phyloP scores from a whole-genome alignment of 352 stramenopile genomes.

The Phytophthora megakarya region DNA sequence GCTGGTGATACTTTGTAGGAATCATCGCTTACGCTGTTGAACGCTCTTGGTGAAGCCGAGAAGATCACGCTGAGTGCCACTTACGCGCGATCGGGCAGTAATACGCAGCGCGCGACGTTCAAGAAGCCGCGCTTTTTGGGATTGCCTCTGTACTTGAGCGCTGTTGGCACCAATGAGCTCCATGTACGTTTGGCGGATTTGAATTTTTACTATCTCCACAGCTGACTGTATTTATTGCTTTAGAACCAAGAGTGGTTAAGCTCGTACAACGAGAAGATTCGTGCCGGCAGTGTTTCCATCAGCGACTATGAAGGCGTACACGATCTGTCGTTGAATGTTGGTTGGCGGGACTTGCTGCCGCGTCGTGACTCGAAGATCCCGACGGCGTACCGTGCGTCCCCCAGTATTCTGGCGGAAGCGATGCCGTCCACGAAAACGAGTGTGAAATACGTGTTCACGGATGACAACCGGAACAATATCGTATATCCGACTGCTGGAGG shows the following conservation, averaged over 20 bases:
- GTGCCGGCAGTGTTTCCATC: slow-evolving; percentile 81
- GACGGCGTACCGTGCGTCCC: slow-evolving; percentile 89
- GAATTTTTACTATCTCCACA: neutral
- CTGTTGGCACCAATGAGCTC: slow-evolving; percentile 80
- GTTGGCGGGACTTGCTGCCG: slow-evolving; percentile 88
- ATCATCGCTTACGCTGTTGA: slow-evolving; percentile 84
- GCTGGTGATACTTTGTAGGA: slow-evolving; percentile 44
- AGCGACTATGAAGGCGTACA: slow-evolving; percentile 88
- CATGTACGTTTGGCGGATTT: slow-evolving; percentile 43
- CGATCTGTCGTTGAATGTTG: slow-evolving; percentile 83
- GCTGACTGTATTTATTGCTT: neutral
- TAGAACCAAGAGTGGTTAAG: slow-evolving; percentile 87
- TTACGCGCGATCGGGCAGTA: slow-evolving; percentile 86
- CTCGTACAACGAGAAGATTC: slow-evolving; percentile 90
- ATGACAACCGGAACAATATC: slow-evolving; percentile 87
- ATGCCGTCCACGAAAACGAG: slow-evolving; percentile 92
- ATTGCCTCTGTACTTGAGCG: slow-evolving; percentile 78
- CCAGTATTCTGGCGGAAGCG: slow-evolving; percentile 89
- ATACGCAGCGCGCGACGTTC: slow-evolving; percentile 83
- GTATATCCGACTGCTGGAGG: slow-evolving; percentile 87
- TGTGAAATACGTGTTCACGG: slow-evolving; percentile 93
- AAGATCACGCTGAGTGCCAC: slow-evolving; percentile 82
- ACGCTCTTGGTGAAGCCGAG: slow-evolving; percentile 83
- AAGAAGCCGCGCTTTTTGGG: slow-evolving; percentile 89
- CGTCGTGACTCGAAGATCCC: slow-evolving; percentile 83